phyloP scores from a whole-genome alignment of 2,329 filamentous ascomycete genomes.

The Trichothecium sympodiale region DNA sequence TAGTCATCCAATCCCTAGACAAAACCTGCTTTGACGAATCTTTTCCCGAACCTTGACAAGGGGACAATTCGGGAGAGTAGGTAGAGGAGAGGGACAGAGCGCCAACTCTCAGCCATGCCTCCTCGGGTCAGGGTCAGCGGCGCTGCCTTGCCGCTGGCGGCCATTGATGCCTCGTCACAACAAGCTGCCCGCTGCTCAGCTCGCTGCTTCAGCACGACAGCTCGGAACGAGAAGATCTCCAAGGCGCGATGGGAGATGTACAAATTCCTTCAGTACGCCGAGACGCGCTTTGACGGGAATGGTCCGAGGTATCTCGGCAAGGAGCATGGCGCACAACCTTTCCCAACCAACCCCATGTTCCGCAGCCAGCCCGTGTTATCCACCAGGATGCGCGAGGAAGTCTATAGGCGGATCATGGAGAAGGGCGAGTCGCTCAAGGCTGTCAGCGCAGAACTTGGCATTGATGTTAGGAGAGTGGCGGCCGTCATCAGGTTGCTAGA shows the following conservation, averaged over 20 bases:
- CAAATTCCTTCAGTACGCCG: slow-evolving; percentile 22
- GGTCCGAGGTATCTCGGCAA: slow-evolving; percentile 26
- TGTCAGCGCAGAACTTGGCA: slow-evolving; percentile 64
- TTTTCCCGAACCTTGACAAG: too few species aligned
- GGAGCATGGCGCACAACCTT: slow-evolving; percentile 40
- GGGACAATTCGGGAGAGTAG: too few species aligned
- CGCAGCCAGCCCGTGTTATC: slow-evolving; percentile 61
- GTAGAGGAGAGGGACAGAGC: too few species aligned
- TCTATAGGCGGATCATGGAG: slow-evolving; percentile 59
- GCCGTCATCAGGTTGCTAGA: slow-evolving; percentile 80
- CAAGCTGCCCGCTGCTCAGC: slow-evolving; percentile 1
- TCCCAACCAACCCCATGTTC: slow-evolving; percentile 65
- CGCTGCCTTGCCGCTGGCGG: slow-evolving; percentile 17
- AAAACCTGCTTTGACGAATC: too few species aligned
- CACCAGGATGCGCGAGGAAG: slow-evolving; percentile 59
- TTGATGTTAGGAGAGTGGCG: slow-evolving; percentile 75
- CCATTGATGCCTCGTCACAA: slow-evolving; percentile 13
- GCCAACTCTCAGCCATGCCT: slow-evolving; percentile 14
- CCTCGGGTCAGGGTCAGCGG: slow-evolving; percentile 20
- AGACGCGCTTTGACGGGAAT: slow-evolving; percentile 6
- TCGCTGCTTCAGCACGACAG: slow-evolving; percentile 28
- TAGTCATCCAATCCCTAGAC: too few species aligned
- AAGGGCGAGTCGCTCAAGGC: slow-evolving; percentile 59
- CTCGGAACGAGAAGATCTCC: slow-evolving; percentile 24
- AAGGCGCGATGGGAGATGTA: slow-evolving; percentile 25